Base-by-base conservation (phyloP, 2,329 filamentous ascomycete species). In the Paraphoma sp. region DNA sequence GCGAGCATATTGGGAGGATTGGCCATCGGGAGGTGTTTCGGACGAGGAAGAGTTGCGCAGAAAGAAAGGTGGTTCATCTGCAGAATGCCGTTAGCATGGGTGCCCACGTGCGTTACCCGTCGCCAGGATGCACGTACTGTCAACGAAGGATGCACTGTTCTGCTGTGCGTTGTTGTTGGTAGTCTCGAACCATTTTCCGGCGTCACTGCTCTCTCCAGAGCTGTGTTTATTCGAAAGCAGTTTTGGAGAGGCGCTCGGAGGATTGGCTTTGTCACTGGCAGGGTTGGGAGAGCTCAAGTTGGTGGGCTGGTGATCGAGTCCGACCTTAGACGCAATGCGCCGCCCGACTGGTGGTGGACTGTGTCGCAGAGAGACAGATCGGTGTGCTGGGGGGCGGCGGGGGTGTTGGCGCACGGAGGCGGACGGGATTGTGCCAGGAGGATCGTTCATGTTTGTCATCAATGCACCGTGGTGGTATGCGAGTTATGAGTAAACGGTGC, bases 151-250 rank as follows among this genome's bases (percentile, higher is more conserved):
- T 2, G 73, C 55, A 51, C 68, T 73, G 53, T 72, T 71, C 48
- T 76, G 76, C 16, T 66, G 65, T 12, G 80, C 78, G 31, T 81
- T 76, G 66, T 82, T 81, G 73, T 84, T 84, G 38, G 78, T 81
- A 42, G 75, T 78, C 45, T 83, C 80, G 49, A 84, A 84, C 82
- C 82, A 84, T 45, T 77, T 78, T 17, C 81, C 80, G 2, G 80
- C 80, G 59, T 82, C 82, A 63, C 81, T 83, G 68, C 80, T 83
- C 67, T 83, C 81, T 14, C 79, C 80, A 1, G 81, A 83, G 57
- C 79, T 81, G 52, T 75, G 63, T 61, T 78, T 78, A 69, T 75
- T 59, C 58, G 65, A 61, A 33, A 58, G 43, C 18, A 69, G 53
- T 33, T 63, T 65, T 7, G 78, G 74, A 18, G 75, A 77, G 33